phyloP scores from a whole-genome alignment of 371 early-diverging fungal species.

The Capillidium rhysosporum region DNA sequence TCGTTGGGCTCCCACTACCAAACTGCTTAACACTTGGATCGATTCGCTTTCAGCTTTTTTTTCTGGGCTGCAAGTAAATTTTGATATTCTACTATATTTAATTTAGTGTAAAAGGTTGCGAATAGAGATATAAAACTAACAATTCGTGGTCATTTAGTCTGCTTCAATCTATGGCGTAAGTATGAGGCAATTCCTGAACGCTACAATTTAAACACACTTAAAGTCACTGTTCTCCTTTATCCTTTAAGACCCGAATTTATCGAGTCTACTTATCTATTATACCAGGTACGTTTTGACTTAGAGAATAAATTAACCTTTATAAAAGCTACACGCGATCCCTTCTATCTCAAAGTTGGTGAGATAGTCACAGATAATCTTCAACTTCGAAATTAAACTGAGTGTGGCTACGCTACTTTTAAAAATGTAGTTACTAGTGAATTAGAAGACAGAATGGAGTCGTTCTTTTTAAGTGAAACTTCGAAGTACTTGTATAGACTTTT shows the following conservation, averaged over 20 bases:
- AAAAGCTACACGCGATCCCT: conserved; percentile 72
- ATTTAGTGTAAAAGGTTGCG: conserved; percentile 24
- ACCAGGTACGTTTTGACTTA: conserved; percentile 26
- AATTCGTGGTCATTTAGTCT: conserved; percentile 56
- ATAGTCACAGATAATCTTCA: conserved; percentile 65
- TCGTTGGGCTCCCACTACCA: conserved; percentile 56
- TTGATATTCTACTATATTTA: neutral
- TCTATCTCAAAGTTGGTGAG: conserved; percentile 77
- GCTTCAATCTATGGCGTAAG: conserved; percentile 64
- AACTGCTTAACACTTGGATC: conserved; percentile 53
- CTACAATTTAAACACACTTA: conserved; percentile 42
- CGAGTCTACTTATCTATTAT: conserved; percentile 84
- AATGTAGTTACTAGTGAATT: conserved; percentile 36
- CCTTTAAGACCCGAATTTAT: conserved; percentile 85
- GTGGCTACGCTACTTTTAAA: conserved; percentile 66
- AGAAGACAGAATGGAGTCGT: conserved; percentile 88
- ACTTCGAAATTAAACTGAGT: conserved; percentile 37
- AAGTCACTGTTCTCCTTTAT: conserved; percentile 43
- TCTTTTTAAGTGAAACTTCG: conserved; percentile 77
- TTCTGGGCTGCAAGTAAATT: conserved; percentile 65
- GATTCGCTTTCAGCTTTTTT: conserved; percentile 84
- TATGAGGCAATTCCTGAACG: conserved; percentile 75
- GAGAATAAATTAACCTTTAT: neutral
- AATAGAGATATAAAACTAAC: conserved; percentile 71
- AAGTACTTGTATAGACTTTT: conserved; percentile 85